These are phyloP conservation scores for Cardiospermum halicacabum DNA, from an alignment of 345 rosid genomes.

Conservation along the genomic window DNA sequence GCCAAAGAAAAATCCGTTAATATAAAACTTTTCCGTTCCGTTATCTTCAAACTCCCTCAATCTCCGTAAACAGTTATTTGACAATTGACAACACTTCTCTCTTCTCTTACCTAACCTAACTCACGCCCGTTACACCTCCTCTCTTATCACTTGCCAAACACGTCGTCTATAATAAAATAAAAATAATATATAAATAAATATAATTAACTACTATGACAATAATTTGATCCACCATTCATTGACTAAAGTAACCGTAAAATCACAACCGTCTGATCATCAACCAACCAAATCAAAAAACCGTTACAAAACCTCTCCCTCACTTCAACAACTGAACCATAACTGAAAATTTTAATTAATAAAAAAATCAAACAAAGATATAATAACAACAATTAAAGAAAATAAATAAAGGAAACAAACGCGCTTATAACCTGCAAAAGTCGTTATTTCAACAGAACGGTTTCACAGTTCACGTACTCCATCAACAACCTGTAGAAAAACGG, in stretches of 20 bases:
- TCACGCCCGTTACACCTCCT: conserved; percentile 11
- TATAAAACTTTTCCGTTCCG: background rate
- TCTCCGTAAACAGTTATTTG: conserved; percentile 21
- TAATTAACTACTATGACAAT: too few species aligned
- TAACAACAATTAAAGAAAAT: background rate
- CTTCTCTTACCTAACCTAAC: background rate
- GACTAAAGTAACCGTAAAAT: background rate
- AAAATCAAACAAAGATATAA: background rate
- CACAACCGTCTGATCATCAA: background rate
- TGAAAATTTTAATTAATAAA: background rate
- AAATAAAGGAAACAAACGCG: conserved; percentile 22
- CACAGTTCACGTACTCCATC: conserved; percentile 34
- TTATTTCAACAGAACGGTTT: conserved; percentile 40
- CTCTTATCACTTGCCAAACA: background rate
- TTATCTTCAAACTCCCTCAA: conserved; percentile 7
- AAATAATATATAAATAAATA: too few species aligned
- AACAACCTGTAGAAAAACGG: conserved; percentile 36
- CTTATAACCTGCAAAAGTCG: conserved; percentile 25
- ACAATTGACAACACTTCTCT: conserved; percentile 26
- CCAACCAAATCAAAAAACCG: background rate
- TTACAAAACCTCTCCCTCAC: background rate
- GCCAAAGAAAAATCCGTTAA: conserved; percentile 7
- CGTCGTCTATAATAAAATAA: too few species aligned
- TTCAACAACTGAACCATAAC: background rate
- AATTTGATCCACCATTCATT: too few species aligned